Conservation (phyloP, 2,329 filamentous ascomycete genomes). For the Spiromastix sp. region DNA sequence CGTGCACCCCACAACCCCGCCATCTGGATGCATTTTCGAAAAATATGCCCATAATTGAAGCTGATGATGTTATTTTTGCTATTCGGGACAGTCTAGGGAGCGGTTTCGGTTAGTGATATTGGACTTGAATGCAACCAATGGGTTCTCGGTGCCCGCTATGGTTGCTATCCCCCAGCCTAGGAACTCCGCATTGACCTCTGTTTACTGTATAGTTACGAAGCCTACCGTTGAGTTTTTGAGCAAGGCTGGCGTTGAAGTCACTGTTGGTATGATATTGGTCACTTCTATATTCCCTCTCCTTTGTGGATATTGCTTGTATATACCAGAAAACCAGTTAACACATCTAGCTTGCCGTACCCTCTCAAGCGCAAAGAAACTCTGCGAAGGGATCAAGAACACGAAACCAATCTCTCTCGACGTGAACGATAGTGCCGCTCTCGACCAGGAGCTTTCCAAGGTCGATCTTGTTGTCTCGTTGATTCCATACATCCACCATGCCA, state of each 20-base stretch:
- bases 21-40: too few species aligned
- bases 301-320: background rate
- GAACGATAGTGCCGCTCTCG: slow-evolving; percentile 62
- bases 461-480: slow-evolving; percentile 76
- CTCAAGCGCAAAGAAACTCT: slow-evolving; percentile 63
- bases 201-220: slow-evolving; percentile 39
- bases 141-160: too few species aligned
- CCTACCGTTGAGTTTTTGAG: slow-evolving; percentile 55
- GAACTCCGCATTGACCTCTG: too few species aligned
- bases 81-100: slow-evolving; percentile 11
- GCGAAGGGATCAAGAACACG: slow-evolving; percentile 60
- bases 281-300: too few species aligned
- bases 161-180: too few species aligned
- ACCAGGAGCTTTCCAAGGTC: slow-evolving; percentile 67
- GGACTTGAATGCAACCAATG: too few species aligned
- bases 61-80: background rate
- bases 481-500: slow-evolving; percentile 81
- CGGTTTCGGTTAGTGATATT: slow-evolving; percentile 12
- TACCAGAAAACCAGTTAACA: background rate
- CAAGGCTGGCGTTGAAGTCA: slow-evolving; percentile 51
- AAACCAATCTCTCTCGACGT: slow-evolving; percentile 77
- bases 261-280: slow-evolving; percentile 46
- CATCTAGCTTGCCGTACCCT: slow-evolving; percentile 67
- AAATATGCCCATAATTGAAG: too few species aligned
- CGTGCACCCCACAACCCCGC: too few species aligned